Evolutionary conservation across 495 filamentous ascomycete genomes (phyloP), one percentile per base, ranked within the genome.

Genomic region (Polyplosphaeria fusca): DNA sequence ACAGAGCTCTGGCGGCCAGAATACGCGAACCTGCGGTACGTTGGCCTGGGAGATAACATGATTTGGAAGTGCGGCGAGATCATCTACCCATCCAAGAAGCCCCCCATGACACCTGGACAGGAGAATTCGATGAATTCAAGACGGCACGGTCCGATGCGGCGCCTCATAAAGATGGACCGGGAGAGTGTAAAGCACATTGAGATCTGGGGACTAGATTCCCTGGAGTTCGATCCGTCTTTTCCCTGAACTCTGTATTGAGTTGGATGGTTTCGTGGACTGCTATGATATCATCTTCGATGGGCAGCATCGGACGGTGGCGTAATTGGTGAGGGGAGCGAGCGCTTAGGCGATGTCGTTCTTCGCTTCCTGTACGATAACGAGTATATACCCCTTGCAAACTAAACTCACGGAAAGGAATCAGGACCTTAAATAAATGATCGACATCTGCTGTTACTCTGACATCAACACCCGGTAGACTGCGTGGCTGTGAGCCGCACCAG

Each of bases 201-300:
- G 48, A 68, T 68, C 51, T 68, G 59, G 60, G 52, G 57, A n/a
- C 25, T 67, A 60, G 64, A 68, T 56, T 45, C 25, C 19, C 35
- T 38, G 41, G 61, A 64, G 50, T 63, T 58, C 40, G 60, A 63
- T 16, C 19, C 52, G 4, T 26, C 26, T 26, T 62, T 62, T 47
- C 52, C 52, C 13, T 62, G 35, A 53, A 38, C 11, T 42, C 39
- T 13, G 7, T 18, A n/a, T n/a, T 7, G 7, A n/a, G 39, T 18
- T 50, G 47, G 47, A 50, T n/a, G 47, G 35, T n/a, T n/a, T n/a
- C n/a, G n/a, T n/a, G n/a, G n/a, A n/a, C n/a, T n/a, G n/a, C n/a
- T n/a, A n/a, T n/a, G n/a, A n/a, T n/a, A n/a, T n/a, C n/a, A n/a
- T n/a, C n/a, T n/a, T n/a, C n/a, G n/a, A n/a, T n/a, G n/a, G n/a